These are phyloP conservation scores for Polymyxa betae DNA, from an alignment of 208 protist genomes.

Conservation along the genomic window DNA sequence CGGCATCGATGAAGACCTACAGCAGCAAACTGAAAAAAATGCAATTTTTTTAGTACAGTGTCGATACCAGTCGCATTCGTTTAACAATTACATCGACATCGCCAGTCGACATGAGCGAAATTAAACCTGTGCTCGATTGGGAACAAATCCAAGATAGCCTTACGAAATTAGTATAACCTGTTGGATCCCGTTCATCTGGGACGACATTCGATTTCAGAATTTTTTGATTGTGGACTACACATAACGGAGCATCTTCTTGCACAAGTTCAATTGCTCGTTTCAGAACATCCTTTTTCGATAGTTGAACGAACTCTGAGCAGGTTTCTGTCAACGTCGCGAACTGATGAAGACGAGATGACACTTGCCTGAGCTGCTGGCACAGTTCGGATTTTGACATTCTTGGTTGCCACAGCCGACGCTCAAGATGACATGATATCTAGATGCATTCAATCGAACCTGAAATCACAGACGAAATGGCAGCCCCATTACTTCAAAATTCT, in stretches of 20 bases:
- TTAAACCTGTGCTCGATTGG: not conserved
- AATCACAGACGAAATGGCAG: not conserved
- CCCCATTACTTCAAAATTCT: not conserved
- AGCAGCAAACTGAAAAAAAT: not conserved
- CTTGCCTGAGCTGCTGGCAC: constrained; percentile 4
- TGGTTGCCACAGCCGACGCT: not conserved
- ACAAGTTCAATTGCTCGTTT: constrained; percentile 4
- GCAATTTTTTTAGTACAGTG: not conserved
- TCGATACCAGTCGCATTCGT: not conserved
- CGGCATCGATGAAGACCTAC: not conserved
- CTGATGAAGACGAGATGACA: not conserved
- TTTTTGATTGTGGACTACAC: not conserved
- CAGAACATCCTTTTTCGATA: not conserved
- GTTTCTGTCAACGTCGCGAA: not conserved
- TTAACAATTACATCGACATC: not conserved
- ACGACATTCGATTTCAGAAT: not conserved
- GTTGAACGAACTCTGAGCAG: not conserved
- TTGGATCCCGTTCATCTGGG: not conserved
- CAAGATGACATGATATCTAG: constrained; percentile 30
- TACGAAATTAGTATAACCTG: not conserved
- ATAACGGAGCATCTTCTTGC: not conserved
- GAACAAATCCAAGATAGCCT: not conserved
- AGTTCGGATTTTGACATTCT: constrained; percentile 16
- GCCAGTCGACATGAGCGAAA: not conserved
- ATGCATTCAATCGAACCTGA: not conserved